Evolutionary conservation across 768 basidiomycete species (phyloP), one percentile per base, ranked within the genome.

Genomic region (Thelephora ganbajun): DNA sequence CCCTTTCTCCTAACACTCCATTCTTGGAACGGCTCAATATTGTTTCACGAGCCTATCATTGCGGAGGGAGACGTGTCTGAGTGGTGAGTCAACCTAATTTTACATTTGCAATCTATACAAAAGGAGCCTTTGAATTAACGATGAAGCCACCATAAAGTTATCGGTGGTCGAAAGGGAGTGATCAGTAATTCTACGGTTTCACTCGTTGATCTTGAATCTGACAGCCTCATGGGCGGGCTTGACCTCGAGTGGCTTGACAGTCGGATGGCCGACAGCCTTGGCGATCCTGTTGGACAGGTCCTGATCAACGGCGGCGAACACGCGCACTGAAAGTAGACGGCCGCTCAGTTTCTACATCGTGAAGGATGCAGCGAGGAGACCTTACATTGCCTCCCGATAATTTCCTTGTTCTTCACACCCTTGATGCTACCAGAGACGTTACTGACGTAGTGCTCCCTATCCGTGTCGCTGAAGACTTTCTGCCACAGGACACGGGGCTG

Each of bases 221-320:
- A 76, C 52, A 11, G 76, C 78, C 59, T 79, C 74, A 2, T 58
- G 44, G 1, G 80, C 83, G 13, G 81, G 63, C 62, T 77, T 78
- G 54, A 77, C 75, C 49, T 66, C 54, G 45, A 88, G 67, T 11
- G 86, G 83, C 46, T 62, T 53, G n/a, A 78, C 80, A 2, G 63
- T 56, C 2, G 75, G 66, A 43, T 73, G 68, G 36, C 78, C 78
- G 45, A 92, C 70, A 2, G 77, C 84, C 55, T 72, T 73, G n/a
- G 88, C 87, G 54, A 97, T 70, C 51, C 83, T 74, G 63, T 86
- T 77, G 3, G 79, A 80, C 33, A 93, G 68, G 11, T 65, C 69
- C 57, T 86, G 82, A 60, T 83, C 75, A 48, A 96, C 79, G 45
- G 76, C 77, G 36, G 85, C 80, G 74, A 82, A 92, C 51, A 84